Percentiles rank a stretch among this genome's conserved stretches.
These are phyloP conservation scores for Cryphonectria radicalis DNA, from an alignment of 2,329 filamentous ascomycete genomes.

Conservation along the genomic window DNA sequence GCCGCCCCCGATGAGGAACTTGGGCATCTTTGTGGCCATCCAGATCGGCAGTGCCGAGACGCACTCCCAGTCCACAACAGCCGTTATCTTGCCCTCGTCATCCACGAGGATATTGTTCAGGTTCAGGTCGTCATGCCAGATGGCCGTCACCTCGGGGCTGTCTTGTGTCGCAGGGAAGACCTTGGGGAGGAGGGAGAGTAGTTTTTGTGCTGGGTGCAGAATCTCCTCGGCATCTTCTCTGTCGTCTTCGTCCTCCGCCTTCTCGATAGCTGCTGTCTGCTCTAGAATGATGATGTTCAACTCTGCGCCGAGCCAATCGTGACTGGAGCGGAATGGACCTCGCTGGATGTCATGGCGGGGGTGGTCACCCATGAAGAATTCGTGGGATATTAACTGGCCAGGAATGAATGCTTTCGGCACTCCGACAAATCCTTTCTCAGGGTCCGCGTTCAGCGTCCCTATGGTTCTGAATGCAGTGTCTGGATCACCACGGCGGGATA, in stretches of 20 bases:
- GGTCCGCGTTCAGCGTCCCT: slow-evolving; percentile 34
- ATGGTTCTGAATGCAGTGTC: slow-evolving; percentile 33
- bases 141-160: slow-evolving; percentile 37
- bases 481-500: slow-evolving; percentile 33
- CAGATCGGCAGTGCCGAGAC: slow-evolving; percentile 46
- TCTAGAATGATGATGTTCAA: slow-evolving; percentile 39
- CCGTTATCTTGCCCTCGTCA: slow-evolving; percentile 41
- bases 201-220: slow-evolving; percentile 34
- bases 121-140: slow-evolving; percentile 45
- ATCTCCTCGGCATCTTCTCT: slow-evolving; percentile 38
- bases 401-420: slow-evolving; percentile 17
- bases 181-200: slow-evolving; percentile 38
- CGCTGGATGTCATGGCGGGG: slow-evolving; percentile 40
- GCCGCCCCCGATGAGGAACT: slow-evolving; percentile 38
- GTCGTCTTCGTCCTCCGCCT: slow-evolving; percentile 37
- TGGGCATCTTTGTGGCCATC: slow-evolving; percentile 40
- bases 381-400: slow-evolving; percentile 38
- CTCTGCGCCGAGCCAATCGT: slow-evolving; percentile 43
- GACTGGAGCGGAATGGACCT: slow-evolving; percentile 43
- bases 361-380: slow-evolving; percentile 41
- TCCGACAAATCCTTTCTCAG: neutral
- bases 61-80: slow-evolving; percentile 49
- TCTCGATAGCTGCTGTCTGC: slow-evolving; percentile 32
- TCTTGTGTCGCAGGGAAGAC: slow-evolving; percentile 37
- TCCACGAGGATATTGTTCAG: slow-evolving; percentile 47